Base-by-base conservation (phyloP, 129 eudicot species). In the Saussurea involucrata region DNA sequence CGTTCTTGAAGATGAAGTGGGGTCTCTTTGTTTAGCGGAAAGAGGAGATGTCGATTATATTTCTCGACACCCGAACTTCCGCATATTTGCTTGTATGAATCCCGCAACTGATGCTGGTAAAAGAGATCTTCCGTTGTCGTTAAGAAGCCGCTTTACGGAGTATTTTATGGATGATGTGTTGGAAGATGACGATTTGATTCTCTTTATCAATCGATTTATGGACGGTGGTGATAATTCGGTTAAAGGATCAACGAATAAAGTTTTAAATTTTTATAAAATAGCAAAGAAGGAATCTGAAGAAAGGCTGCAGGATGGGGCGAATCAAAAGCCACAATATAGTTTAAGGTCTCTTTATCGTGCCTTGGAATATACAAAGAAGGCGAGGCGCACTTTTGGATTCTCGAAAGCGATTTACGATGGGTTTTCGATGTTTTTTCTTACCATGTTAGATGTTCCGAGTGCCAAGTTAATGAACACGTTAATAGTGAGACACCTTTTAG, bases 41-140 rank as follows among this genome's bases (percentile, higher is more conserved):
- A 85, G 96, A 78, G 99, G 99, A 58, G 97, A 92, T 71, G 82
- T 88, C 40, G 88, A 88, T 65, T 83, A 93, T 76, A 80, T 95
- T 68, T 24, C 46, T 24, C 85, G 99, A 80, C 84, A 92, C 80
- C 84, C 92, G 6, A 79, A 85, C 44, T 95, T 95, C 68, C 95
- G 99, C 22, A 73, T 95, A 72, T 95, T 95, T 84, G 97, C 91
- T 29, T 95, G 99, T 81, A 95, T 95, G 99, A 95, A 95, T 86
- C 99, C 99, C 8, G 99, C 99, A 49, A 95, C 94, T 69, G 99
- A 95, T 95, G 96, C 99, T 74, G 99, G 99, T 61, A 95, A 92
- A 83, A 84, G 99, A 72, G 96, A 95, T 75, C 85, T 95, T 67
- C 96, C 97, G 5, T 80, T 73, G 34, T 71, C 95, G 6, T 76